Conservation (phyloP, 2,329 filamentous ascomycete species). For the Phaeophleospora eucalypticola region DNA sequence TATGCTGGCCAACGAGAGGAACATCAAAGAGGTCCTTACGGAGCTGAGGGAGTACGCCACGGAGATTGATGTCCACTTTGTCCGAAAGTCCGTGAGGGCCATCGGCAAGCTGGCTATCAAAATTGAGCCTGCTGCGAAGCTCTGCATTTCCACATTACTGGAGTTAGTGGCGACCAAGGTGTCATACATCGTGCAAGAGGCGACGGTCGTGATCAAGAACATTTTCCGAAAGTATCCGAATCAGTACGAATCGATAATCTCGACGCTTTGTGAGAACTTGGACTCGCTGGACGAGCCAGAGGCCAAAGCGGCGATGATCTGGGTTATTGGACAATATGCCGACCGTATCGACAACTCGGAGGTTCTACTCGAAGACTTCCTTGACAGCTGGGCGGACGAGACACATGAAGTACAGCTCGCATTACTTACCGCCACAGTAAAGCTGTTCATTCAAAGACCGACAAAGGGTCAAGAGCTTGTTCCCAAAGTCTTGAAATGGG, state of each 20-base stretch:
- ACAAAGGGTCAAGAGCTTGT: constrained; percentile 92
- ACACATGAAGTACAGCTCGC: constrained; percentile 93
- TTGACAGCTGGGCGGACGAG: constrained; percentile 91
- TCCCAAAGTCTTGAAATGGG: constrained; percentile 94
- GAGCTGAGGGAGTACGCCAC: constrained; percentile 94
- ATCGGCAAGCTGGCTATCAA: constrained; percentile 99
- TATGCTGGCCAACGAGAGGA: constrained; percentile 93
- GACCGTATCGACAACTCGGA: constrained; percentile 97
- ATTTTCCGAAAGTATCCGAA: constrained; percentile 99
- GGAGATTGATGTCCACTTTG: constrained; percentile 98
- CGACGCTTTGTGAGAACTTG: constrained; percentile 89
- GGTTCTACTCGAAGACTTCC: constrained; percentile 85
- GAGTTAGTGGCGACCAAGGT: constrained; percentile 97
- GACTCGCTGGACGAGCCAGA: constrained; percentile 96
- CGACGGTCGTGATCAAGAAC: constrained; percentile 96
- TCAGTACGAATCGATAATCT: constrained; percentile 96
- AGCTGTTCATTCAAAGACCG: constrained; percentile 93
- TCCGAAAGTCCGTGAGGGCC: constrained; percentile 92
- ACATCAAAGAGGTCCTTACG: constrained; percentile 91
- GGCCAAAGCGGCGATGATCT: constrained; percentile 97
- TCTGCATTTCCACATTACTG: constrained; percentile 88
- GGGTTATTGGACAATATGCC: constrained; percentile 98
- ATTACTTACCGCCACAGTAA: constrained; percentile 91
- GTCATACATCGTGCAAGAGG: constrained; percentile 97
- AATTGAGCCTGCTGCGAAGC: constrained; percentile 86